Evolutionary conservation across 805 yeast genomes (phyloP).

Genomic region (Candida tallmaniae): DNA sequence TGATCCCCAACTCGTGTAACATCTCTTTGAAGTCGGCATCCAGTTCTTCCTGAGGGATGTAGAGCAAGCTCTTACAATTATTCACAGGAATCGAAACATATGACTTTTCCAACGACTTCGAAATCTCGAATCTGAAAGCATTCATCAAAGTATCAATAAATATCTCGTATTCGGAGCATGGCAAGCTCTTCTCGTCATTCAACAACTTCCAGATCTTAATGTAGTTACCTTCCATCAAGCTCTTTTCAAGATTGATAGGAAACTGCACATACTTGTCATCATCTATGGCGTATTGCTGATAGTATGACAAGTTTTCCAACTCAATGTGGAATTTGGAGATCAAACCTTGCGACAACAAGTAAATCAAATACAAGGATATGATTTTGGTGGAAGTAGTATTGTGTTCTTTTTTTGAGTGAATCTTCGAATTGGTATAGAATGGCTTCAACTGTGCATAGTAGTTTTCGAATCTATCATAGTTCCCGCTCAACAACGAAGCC

Average conservation of each 20-base stretch:
- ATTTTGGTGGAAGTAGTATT: slow-evolving; percentile 52
- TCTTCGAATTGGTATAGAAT: slow-evolving; percentile 52
- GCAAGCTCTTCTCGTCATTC: slow-evolving; percentile 51
- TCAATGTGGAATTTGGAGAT: slow-evolving; percentile 88
- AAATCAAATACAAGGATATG: slow-evolving; percentile 69
- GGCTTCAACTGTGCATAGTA: slow-evolving; percentile 70
- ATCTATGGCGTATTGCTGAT: slow-evolving; percentile 58
- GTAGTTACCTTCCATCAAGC: slow-evolving; percentile 95
- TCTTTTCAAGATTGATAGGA: slow-evolving; percentile 85
- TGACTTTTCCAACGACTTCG: slow-evolving; percentile 75
- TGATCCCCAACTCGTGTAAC: slow-evolving; percentile 29
- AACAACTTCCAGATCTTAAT: slow-evolving; percentile 83
- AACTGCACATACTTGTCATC: slow-evolving; percentile 59
- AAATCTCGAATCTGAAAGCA: slow-evolving; percentile 83
- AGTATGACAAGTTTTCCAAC: slow-evolving; percentile 63
- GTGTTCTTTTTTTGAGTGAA: slow-evolving; percentile 36
- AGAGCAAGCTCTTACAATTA: slow-evolving; percentile 77
- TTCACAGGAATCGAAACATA: slow-evolving; percentile 72
- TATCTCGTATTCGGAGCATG: slow-evolving; percentile 70
- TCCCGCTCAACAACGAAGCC: slow-evolving; percentile 59
- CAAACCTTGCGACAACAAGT: slow-evolving; percentile 76
- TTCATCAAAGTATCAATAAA: slow-evolving; percentile 71
- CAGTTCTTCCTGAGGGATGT: slow-evolving; percentile 47
- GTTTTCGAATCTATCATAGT: slow-evolving; percentile 65
- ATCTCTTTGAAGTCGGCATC: slow-evolving; percentile 28